Evolutionary conservation across 2,329 filamentous ascomycete species (phyloP).

Genomic region (Colletotrichum neosansevieriae): DNA sequence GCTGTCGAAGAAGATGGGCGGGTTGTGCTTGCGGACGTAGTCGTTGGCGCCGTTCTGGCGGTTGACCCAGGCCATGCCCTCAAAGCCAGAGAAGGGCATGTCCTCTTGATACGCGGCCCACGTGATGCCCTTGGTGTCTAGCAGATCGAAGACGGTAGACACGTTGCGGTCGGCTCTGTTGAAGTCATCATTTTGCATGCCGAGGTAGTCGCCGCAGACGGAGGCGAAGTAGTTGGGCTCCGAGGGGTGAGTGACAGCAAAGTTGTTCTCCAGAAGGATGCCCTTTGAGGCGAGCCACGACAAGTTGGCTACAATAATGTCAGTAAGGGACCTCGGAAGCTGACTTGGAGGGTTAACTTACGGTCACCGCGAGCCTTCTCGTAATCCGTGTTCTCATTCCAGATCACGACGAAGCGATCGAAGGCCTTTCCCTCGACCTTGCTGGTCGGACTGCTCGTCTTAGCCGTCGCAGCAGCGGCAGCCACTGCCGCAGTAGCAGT

Average conservation of each 20-base stretch:
- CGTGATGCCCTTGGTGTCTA: slow-evolving; percentile 72
- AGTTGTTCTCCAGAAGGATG: slow-evolving; percentile 51
- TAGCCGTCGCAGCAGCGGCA: slow-evolving; percentile 69
- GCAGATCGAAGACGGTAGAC: slow-evolving; percentile 75
- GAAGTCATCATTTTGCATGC: slow-evolving; percentile 72
- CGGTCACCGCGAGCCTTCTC: slow-evolving; percentile 72
- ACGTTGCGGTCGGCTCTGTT: slow-evolving; percentile 69
- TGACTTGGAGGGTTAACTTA: not conserved
- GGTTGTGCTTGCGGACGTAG: slow-evolving; percentile 88
- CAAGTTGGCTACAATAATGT: slow-evolving; percentile 42
- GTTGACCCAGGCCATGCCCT: slow-evolving; percentile 74
- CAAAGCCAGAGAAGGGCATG: slow-evolving; percentile 79
- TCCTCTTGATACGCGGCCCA: slow-evolving; percentile 85
- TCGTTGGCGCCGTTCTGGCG: slow-evolving; percentile 74
- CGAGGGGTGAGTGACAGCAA: slow-evolving; percentile 72
- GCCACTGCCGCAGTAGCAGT: slow-evolving; percentile 64
- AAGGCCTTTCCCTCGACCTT: slow-evolving; percentile 78
- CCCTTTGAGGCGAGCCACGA: slow-evolving; percentile 47
- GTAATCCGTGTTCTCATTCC: slow-evolving; percentile 83
- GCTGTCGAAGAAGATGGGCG: slow-evolving; percentile 73
- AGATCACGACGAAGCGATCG: slow-evolving; percentile 78
- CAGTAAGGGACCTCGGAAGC: not conserved
- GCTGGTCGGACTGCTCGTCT: slow-evolving; percentile 70
- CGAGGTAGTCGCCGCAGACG: slow-evolving; percentile 73
- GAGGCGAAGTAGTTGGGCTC: slow-evolving; percentile 77